Base-by-base conservation (phyloP, 1,284 basidiomycete genomes). In the Fomitopsis palustris region DNA sequence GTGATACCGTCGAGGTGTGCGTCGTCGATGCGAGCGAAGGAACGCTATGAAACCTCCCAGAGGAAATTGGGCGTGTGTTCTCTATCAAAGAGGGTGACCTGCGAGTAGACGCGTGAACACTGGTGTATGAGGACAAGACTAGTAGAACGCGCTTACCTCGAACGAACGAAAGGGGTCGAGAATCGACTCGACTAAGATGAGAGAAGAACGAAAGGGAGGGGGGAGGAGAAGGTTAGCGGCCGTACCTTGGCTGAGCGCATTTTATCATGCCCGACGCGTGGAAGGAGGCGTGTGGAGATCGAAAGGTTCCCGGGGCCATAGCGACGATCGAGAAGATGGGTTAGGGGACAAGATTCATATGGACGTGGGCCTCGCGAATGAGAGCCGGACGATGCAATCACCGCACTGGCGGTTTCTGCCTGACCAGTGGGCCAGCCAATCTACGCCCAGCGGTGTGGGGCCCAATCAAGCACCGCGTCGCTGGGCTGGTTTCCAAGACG, bases 41-140 rank as follows among this genome's bases (percentile, higher is more conserved):
- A 63, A 63, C 71, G 75, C 69, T 65, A 70, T 66, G 69, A 75
- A 77, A 72, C 81, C 84, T 83, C 82, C 79, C 81, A 74, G 82
- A 81, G 75, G 78, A 79, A 74, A 72, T 76, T 74, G 74, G 76
- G 75, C 74, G 72, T 74, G 74, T 72, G 71, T 65, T 76, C 83
- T 87, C 86, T 88, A 74, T 86, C 86, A 84, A 88, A 88, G 86
- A 87, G 82, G 76, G 77, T 79, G 81, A 84, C 84, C 82, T 84
- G 65, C 27, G 47, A 31, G 35, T 37, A 35, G 10, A 10, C 16
- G 16, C 21, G 16, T 49, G 38, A 43, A 54, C 42, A 21, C 23
- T 41, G 19, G 54, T 59, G 38, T 25, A 47, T 68, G 25, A 69
- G 67, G 45, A 39, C 53, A 25, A 39, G 2, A 14, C 4, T 3